Conservation (phyloP, 2,329 filamentous ascomycete species). For the Mycosphaerella sp. region DNA sequence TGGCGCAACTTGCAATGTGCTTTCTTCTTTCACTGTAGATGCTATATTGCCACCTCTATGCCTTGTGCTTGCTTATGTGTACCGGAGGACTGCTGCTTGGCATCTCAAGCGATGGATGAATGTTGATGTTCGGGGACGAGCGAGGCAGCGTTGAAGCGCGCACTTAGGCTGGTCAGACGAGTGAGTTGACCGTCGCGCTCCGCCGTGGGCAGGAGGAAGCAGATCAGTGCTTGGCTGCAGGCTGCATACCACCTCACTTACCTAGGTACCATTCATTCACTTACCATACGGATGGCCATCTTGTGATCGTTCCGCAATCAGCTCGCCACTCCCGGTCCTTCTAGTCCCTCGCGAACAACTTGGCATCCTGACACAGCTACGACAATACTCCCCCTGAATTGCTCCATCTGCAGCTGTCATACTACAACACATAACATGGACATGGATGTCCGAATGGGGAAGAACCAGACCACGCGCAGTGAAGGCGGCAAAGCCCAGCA, state of each 20-base stretch:
- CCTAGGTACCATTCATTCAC: no score
- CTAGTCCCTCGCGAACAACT: no score
- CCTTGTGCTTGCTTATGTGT: not conserved
- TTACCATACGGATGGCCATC: not conserved
- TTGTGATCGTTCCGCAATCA: not conserved
- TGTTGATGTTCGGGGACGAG: not conserved
- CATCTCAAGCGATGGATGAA: not conserved
- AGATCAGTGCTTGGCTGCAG: not conserved
- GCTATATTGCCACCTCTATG: no score
- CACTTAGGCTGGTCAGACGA: no score
- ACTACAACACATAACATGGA: slow-evolving; percentile 23
- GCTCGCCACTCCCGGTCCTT: no score
- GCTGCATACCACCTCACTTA: not conserved
- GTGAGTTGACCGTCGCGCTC: no score
- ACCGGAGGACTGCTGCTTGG: not conserved
- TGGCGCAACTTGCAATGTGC: no score
- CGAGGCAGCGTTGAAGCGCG: no score
- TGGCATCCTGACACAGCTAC: no score
- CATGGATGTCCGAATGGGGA: slow-evolving; percentile 32
- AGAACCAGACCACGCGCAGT: slow-evolving; percentile 22
- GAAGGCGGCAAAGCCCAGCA: not conserved
- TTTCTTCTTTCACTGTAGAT: not conserved
- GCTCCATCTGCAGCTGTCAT: not conserved
- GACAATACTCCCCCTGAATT: no score
- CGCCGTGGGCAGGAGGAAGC: not conserved